Conservation (phyloP, 371 early-diverging fungal genomes). For the Phascolomyces articulosus region DNA sequence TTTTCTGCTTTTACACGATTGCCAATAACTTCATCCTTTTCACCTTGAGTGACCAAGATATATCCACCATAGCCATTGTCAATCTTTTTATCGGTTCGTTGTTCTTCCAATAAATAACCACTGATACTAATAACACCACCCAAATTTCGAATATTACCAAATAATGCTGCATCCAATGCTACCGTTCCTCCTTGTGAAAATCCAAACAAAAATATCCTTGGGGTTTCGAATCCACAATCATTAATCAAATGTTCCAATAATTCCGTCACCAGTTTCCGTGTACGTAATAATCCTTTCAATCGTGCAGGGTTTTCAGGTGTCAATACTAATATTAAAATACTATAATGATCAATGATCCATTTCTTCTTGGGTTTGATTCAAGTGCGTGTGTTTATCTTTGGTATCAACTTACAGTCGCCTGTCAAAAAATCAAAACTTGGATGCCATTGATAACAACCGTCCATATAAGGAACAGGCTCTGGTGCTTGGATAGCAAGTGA, state of each 20-base stretch:
- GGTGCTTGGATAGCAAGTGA: slow-evolving; percentile 67
- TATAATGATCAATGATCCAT: too few species aligned
- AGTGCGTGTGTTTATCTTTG: too few species aligned
- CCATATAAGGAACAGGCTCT: slow-evolving; percentile 63
- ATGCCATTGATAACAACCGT: slow-evolving; percentile 68
- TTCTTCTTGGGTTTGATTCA: background rate
- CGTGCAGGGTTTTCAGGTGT: slow-evolving; percentile 49
- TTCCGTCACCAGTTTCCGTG: slow-evolving; percentile 35
- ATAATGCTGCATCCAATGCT: slow-evolving; percentile 64
- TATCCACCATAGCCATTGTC: slow-evolving; percentile 43
- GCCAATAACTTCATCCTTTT: slow-evolving; percentile 48
- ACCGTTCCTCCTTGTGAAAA: slow-evolving; percentile 77
- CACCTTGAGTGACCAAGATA: slow-evolving; percentile 58
- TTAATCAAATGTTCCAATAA: slow-evolving; percentile 46
- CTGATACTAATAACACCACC: slow-evolving; percentile 59
- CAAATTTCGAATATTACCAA: slow-evolving; percentile 46
- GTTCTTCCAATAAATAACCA: slow-evolving; percentile 60
- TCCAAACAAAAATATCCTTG: slow-evolving; percentile 67
- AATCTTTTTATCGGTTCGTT: slow-evolving; percentile 23
- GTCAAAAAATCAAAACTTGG: slow-evolving; percentile 65
- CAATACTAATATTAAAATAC: slow-evolving; percentile 44
- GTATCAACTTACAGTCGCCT: slow-evolving; percentile 54
- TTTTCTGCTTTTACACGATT: slow-evolving; percentile 42
- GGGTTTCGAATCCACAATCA: slow-evolving; percentile 46
- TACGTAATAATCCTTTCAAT: slow-evolving; percentile 36